These are phyloP conservation scores for Solanum peruvianum DNA, from an alignment of 257 asterid genomes.

Conservation along the genomic window DNA sequence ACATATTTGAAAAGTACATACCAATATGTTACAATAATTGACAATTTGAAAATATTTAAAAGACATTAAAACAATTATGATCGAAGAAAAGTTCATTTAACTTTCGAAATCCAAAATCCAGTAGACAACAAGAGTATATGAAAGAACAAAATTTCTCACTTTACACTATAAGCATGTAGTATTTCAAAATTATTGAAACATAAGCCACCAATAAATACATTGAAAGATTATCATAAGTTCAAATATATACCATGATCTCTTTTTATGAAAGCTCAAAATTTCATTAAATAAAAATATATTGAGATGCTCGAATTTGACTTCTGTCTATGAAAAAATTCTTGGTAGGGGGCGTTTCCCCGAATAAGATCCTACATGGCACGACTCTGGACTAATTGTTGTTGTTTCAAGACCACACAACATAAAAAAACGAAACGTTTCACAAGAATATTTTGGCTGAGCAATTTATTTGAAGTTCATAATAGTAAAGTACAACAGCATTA, in stretches of 20 bases:
- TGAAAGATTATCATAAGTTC: background rate
- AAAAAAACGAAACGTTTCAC: background rate
- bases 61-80: no score
- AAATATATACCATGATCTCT: background rate
- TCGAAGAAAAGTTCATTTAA: background rate
- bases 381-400: background rate
- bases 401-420: background rate
- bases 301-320: background rate
- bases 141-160: background rate
- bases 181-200: background rate
- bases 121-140: background rate
- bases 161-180: background rate
- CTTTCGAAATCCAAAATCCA: background rate
- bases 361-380: background rate
- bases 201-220: background rate
- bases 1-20: background rate
- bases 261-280: background rate
- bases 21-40: background rate
- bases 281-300: background rate
- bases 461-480: background rate
- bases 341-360: background rate
- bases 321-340: background rate
- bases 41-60: no score
- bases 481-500: background rate
- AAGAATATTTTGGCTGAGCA: background rate